Conservation (phyloP, 2,329 filamentous ascomycete species). For the Neophaeococcomyces aloes region DNA sequence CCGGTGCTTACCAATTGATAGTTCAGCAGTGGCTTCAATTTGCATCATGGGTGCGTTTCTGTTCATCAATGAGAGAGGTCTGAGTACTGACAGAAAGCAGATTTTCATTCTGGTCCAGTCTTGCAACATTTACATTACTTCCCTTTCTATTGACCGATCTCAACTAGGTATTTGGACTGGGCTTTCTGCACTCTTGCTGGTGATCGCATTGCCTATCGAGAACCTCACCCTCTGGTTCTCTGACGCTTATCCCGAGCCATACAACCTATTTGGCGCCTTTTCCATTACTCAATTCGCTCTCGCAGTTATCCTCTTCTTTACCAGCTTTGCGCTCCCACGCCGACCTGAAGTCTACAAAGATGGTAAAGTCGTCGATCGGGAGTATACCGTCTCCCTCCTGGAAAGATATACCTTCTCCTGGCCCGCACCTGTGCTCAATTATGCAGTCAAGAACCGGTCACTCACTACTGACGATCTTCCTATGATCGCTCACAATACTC, state of each 20-base stretch:
- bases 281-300: constrained; percentile 20
- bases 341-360: constrained; percentile 56
- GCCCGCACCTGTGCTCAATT: constrained; percentile 45
- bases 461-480: constrained; percentile 55
- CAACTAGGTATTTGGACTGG: constrained; percentile 15
- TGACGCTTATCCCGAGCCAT: constrained; percentile 10
- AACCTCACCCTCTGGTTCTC: constrained; percentile 16
- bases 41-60: constrained; percentile 50
- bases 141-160: constrained; percentile 15
- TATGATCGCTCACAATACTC: constrained; percentile 46
- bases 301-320: constrained; percentile 36
- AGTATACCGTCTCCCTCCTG: constrained; percentile 52
- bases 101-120: constrained; percentile 17
- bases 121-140: constrained; percentile 15
- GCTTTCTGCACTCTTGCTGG: constrained; percentile 15
- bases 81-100: constrained; percentile 10
- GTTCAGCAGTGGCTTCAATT: constrained; percentile 52
- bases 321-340: constrained; percentile 50
- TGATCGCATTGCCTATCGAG: constrained; percentile 17
- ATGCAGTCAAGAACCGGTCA: constrained; percentile 47
- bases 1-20: constrained; percentile 26
- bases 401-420: constrained; percentile 57
- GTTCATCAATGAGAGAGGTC: neutral
- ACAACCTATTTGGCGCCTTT: constrained; percentile 15
- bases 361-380: constrained; percentile 51